Evolutionary conservation across 305 asterid species (phyloP).

Genomic region (Rubia balearica): DNA sequence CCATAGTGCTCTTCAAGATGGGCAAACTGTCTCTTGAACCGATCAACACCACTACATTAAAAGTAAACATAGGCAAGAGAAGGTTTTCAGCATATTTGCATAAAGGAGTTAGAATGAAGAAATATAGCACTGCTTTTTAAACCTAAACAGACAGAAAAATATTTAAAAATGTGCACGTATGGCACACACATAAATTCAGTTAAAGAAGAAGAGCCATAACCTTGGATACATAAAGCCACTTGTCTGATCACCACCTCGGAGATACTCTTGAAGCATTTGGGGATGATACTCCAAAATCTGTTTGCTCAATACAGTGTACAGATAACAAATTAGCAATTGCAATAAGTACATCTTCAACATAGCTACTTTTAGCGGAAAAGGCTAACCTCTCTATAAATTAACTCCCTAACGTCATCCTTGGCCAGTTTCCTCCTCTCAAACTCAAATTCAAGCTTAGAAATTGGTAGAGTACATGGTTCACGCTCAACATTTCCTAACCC

Average conservation of each 20-base stretch:
- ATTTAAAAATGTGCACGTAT: background rate
- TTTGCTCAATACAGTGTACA: slow-evolving; percentile 14
- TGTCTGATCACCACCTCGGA: slow-evolving; percentile 77
- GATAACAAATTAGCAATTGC: slow-evolving; percentile 18
- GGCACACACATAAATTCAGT: background rate
- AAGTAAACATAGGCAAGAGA: background rate
- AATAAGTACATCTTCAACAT: slow-evolving; percentile 7
- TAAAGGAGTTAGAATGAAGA: background rate
- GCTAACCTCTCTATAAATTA: slow-evolving; percentile 81
- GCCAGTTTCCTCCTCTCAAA: slow-evolving; percentile 85
- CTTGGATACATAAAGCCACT: slow-evolving; percentile 99
- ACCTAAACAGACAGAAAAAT: background rate
- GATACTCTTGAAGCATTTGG: slow-evolving; percentile 87
- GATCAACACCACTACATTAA: slow-evolving; percentile 72
- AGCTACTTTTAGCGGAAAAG: slow-evolving; percentile 15
- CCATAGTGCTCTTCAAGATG: slow-evolving; percentile 85
- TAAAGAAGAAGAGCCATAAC: slow-evolving; percentile 34
- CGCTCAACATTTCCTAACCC: slow-evolving; percentile 78
- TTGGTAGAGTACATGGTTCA: slow-evolving; percentile 81
- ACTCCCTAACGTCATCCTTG: slow-evolving; percentile 90
- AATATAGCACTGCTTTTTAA: background rate
- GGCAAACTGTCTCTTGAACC: slow-evolving; percentile 94
- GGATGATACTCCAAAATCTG: slow-evolving; percentile 98
- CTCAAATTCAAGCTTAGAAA: slow-evolving; percentile 94
- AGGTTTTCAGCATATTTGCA: slow-evolving; percentile 3